phyloP scores from a whole-genome alignment of 2,329 filamentous ascomycete genomes.

The Capronia coronata region DNA sequence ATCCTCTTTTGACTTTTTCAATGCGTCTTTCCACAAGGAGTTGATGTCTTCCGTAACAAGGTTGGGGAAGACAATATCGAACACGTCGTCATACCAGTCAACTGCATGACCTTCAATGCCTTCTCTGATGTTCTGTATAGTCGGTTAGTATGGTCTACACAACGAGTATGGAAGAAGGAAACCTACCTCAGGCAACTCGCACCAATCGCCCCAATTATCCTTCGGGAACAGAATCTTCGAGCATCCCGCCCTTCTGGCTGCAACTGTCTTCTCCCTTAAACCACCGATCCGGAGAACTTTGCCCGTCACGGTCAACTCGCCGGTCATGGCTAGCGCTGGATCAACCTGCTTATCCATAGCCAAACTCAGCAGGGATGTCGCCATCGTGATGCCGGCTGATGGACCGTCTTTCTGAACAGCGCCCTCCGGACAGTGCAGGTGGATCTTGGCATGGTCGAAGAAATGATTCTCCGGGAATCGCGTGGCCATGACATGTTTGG shows the following conservation, averaged over 20 bases:
- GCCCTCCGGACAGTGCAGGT: constrained; percentile 93
- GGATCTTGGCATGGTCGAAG: constrained; percentile 91
- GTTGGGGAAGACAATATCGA: constrained; percentile 79
- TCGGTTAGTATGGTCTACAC: constrained; percentile 53
- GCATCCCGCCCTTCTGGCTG: constrained; percentile 83
- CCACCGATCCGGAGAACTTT: constrained; percentile 95
- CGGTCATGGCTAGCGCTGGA: constrained; percentile 93
- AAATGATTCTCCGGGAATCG: constrained; percentile 86
- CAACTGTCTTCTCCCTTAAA: constrained; percentile 92
- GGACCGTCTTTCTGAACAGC: constrained; percentile 91
- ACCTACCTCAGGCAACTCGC: constrained; percentile 90
- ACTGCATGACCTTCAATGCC: constrained; percentile 88
- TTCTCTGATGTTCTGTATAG: constrained; percentile 89
- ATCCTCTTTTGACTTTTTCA: constrained; percentile 45
- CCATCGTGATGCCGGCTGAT: constrained; percentile 95
- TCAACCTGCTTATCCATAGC: constrained; percentile 72
- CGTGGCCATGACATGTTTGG: constrained; percentile 79
- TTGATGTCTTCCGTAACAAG: constrained; percentile 69
- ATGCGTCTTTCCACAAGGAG: constrained; percentile 60
- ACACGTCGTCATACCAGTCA: constrained; percentile 90
- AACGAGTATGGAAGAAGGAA: background rate
- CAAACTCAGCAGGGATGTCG: constrained; percentile 81
- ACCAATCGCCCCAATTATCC: constrained; percentile 95
- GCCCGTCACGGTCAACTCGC: constrained; percentile 90
- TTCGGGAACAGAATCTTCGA: constrained; percentile 90